These are phyloP conservation scores for Pisolithus tinctorius DNA, from an alignment of 768 basidiomycete genomes.

Conservation along the genomic window DNA sequence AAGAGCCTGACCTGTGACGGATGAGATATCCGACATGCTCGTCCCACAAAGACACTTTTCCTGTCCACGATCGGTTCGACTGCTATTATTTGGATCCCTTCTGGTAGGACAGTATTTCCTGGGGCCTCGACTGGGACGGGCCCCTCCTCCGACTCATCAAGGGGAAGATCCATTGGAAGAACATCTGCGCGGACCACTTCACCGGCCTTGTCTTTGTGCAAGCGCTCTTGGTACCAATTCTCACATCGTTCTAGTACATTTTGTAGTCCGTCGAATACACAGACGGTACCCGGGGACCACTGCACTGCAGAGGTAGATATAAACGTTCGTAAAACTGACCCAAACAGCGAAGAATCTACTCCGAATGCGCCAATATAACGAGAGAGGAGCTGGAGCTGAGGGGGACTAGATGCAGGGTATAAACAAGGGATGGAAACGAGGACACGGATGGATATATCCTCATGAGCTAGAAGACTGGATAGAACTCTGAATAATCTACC, in stretches of 20 bases:
- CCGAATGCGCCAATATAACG: slow-evolving; percentile 78
- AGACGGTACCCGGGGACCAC: slow-evolving; percentile 66
- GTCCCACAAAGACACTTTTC: slow-evolving; percentile 80
- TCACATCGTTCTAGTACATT: slow-evolving; percentile 60
- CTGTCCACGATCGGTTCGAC: slow-evolving; percentile 82
- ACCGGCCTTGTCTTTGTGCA: slow-evolving; percentile 48
- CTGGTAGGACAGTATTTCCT: slow-evolving; percentile 35
- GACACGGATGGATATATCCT: slow-evolving; percentile 44
- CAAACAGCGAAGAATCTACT: slow-evolving; percentile 68
- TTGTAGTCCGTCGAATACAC: slow-evolving; percentile 85
- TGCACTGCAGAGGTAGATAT: slow-evolving; percentile 75
- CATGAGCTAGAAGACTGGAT: slow-evolving; percentile 46
- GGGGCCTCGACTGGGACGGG: slow-evolving; percentile 1
- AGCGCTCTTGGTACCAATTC: slow-evolving; percentile 65
- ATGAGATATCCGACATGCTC: slow-evolving; percentile 74
- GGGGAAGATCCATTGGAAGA: slow-evolving; percentile 12
- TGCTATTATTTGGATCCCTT: slow-evolving; percentile 58
- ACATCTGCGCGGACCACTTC: slow-evolving; percentile 52
- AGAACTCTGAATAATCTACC: neutral
- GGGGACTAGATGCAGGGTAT: slow-evolving; percentile 66
- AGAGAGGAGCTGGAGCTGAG: slow-evolving; percentile 80
- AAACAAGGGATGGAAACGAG: slow-evolving; percentile 50
- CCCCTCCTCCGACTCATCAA: slow-evolving; percentile 5
- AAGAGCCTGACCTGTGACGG: slow-evolving; percentile 56
- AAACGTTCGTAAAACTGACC: slow-evolving; percentile 69